Conservation (phyloP, 1,284 basidiomycete genomes). For the Porodaedalea pini region DNA sequence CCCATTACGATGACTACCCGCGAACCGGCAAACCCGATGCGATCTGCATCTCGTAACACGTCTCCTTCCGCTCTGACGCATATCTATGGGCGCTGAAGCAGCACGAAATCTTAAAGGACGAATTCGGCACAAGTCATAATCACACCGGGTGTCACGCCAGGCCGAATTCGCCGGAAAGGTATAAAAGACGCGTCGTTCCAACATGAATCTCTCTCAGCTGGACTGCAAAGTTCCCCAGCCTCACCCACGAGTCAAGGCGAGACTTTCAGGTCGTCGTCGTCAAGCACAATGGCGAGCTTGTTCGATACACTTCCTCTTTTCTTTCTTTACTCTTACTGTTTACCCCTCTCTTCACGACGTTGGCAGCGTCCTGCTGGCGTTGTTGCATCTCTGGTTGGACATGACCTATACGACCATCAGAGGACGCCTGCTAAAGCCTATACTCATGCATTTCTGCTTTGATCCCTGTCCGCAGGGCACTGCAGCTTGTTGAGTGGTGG, state of each 20-base stretch:
- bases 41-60: background rate
- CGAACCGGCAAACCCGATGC: background rate
- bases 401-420: constrained; percentile 2
- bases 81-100: no score
- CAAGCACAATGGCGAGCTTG: no score
- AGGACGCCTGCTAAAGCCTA: constrained; percentile 12
- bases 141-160: background rate
- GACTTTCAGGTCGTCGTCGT: no score
- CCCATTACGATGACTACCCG: background rate
- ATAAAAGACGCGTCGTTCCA: background rate
- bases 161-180: background rate
- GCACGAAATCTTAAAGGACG: no score
- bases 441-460: constrained; percentile 11
- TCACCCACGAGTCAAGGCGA: no score
- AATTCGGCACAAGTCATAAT: background rate
- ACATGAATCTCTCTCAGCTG: background rate
- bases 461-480: background rate
- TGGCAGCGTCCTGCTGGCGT: no score
- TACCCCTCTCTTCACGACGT: background rate
- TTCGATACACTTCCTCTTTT: background rate
- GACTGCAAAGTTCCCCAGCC: background rate
- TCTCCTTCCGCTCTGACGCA: no score
- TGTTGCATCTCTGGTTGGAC: background rate
- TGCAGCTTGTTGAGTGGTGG: constrained; percentile 19
- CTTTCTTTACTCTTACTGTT: background rate